A percentile compares a stretch with the other conserved stretches of the same genome.
Evolutionary conservation across 345 rosid species (phyloP).

Genomic region (Populus nigra): DNA sequence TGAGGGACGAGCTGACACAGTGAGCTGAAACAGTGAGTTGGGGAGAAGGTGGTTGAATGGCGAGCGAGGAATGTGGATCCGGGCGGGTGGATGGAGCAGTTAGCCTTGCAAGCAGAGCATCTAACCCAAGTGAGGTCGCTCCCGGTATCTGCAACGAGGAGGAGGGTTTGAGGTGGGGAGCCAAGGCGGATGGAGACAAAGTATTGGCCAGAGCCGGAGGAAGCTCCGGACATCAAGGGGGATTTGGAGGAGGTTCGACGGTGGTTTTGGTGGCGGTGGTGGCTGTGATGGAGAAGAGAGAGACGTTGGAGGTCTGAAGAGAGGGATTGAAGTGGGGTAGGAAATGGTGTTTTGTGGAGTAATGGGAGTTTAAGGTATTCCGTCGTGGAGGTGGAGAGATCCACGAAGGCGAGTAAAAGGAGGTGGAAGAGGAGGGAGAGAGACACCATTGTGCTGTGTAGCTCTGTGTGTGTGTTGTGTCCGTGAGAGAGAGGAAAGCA

Average conservation of each 20-base stretch:
- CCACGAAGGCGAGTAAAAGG: neutral
- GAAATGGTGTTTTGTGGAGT: slow-evolving; percentile 44
- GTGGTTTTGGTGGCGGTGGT: slow-evolving; percentile 24
- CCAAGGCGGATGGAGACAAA: slow-evolving; percentile 70
- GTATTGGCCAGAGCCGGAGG: slow-evolving; percentile 83
- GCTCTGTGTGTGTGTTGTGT: neutral
- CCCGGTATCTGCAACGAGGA: slow-evolving; percentile 77
- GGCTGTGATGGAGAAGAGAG: slow-evolving; percentile 26
- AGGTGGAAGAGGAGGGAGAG: slow-evolving; percentile 7
- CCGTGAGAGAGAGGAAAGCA: neutral
- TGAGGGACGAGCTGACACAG: slow-evolving; percentile 52
- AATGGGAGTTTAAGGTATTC: slow-evolving; percentile 66
- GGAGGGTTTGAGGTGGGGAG: slow-evolving; percentile 70
- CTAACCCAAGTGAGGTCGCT: slow-evolving; percentile 85
- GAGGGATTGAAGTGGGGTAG: slow-evolving; percentile 41
- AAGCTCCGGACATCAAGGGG: slow-evolving; percentile 69
- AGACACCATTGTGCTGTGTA: neutral
- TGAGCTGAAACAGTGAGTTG: slow-evolving; percentile 61
- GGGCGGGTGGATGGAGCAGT: slow-evolving; percentile 50
- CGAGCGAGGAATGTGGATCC: slow-evolving; percentile 70
- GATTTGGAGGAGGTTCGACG: slow-evolving; percentile 36
- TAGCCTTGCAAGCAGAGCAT: slow-evolving; percentile 66
- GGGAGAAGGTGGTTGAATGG: slow-evolving; percentile 69
- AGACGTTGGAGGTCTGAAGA: slow-evolving; percentile 48
- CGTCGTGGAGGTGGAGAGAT: neutral